A percentile compares a stretch with the other conserved stretches of the same genome.
Evolutionary conservation across 768 basidiomycete genomes (phyloP).

Genomic region (Pleurotus giganteus): DNA sequence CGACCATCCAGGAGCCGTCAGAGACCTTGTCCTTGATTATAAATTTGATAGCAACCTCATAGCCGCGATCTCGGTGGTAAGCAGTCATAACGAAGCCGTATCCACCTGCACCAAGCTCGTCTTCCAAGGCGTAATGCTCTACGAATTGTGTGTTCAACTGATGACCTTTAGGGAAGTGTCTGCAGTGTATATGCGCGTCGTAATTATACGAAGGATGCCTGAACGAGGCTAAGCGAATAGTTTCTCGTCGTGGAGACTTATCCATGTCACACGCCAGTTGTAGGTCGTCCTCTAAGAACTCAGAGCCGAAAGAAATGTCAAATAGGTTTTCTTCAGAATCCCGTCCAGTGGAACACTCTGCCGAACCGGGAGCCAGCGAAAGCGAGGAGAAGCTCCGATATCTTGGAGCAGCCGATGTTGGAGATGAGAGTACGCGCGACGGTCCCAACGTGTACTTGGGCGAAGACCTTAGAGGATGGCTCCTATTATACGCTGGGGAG

Average conservation of each 20-base stretch:
- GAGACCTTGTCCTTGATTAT: slow-evolving; percentile 79
- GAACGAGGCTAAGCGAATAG: neutral
- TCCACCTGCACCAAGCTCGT: slow-evolving; percentile 86
- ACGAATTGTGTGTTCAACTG: slow-evolving; percentile 60
- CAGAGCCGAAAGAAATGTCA: slow-evolving; percentile 1
- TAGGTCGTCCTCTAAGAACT: neutral
- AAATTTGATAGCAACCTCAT: slow-evolving; percentile 93
- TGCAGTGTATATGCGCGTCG: slow-evolving; percentile 27
- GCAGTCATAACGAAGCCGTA: slow-evolving; percentile 96
- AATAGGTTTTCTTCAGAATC: slow-evolving; percentile 1
- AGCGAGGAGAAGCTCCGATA: slow-evolving; percentile 5
- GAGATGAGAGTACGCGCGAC: slow-evolving; percentile 8
- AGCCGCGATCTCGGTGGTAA: slow-evolving; percentile 49
- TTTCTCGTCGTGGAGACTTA: neutral
- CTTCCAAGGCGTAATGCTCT: slow-evolving; percentile 56
- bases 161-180: slow-evolving; percentile 58
- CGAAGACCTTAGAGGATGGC: neutral
- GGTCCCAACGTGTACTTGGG: neutral
- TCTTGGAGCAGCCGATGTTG: neutral
- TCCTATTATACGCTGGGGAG: neutral
- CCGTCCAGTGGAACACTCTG: neutral
- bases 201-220: slow-evolving; percentile 22
- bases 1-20: slow-evolving; percentile 58
- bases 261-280: neutral
- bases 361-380: neutral